These are phyloP conservation scores for Cyclotella cryptica DNA, from an alignment of 108 stramenopile species.

Conservation along the genomic window DNA sequence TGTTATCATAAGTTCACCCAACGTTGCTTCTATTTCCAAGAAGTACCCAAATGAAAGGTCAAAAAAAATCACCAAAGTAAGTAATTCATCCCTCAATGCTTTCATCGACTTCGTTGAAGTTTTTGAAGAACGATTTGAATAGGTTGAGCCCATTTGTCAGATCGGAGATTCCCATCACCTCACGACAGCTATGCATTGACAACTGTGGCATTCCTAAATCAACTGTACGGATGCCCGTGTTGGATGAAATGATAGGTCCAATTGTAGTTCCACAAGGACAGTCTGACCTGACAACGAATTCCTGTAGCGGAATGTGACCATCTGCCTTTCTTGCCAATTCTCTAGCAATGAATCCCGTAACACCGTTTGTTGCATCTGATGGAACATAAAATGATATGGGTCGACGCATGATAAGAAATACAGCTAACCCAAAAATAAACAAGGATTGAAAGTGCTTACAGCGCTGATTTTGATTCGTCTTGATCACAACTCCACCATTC, in stretches of 20 bases:
- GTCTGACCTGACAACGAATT: constrained; percentile 88
- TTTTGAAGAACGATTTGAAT: constrained; percentile 73
- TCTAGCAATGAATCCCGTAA: constrained; percentile 89
- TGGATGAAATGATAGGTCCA: constrained; percentile 88
- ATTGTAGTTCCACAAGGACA: constrained; percentile 95
- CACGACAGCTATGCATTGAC: constrained; percentile 89
- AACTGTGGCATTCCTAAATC: constrained; percentile 97
- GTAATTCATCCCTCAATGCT: constrained; percentile 55
- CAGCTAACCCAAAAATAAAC: not conserved
- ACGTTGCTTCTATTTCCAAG: no score
- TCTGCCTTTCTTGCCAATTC: constrained; percentile 75
- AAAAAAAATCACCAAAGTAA: no score
- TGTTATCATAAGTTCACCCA: no score
- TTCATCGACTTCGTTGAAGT: constrained; percentile 77
- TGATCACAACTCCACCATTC: constrained; percentile 92
- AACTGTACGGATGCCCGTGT: constrained; percentile 90
- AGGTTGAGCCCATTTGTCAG: constrained; percentile 72
- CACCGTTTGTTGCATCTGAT: constrained; percentile 80
- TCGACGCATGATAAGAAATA: not conserved
- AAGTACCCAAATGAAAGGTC: no score
- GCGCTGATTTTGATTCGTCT: constrained; percentile 94
- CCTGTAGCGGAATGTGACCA: constrained; percentile 66
- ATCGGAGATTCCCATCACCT: constrained; percentile 89
- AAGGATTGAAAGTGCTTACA: constrained; percentile 33
- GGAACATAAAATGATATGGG: constrained; percentile 3